Percentiles rank a stretch among this genome's conserved stretches.
Conservation (phyloP, 768 basidiomycete species). For the Gelatoporia subvermispora region DNA sequence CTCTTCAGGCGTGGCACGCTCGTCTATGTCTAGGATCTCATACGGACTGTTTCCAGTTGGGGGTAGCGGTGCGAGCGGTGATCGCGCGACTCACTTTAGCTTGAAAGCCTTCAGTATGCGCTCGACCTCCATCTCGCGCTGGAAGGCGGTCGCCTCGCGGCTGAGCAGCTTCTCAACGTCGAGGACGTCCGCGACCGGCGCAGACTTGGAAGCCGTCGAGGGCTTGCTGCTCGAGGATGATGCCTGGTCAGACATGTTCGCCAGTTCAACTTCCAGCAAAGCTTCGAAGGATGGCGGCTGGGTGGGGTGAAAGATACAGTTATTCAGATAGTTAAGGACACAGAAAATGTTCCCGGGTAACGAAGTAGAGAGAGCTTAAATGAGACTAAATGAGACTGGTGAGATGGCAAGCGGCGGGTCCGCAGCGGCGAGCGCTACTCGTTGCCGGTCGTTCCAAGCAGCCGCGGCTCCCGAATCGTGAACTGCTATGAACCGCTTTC, state of each 20-base stretch:
- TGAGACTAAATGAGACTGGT: background rate
- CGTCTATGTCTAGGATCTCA: slow-evolving; percentile 82
- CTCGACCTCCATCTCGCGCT: slow-evolving; percentile 84
- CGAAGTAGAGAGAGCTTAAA: background rate
- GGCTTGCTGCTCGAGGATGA: slow-evolving; percentile 17
- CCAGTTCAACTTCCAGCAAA: too few species aligned
- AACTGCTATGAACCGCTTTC: slow-evolving; percentile 20
- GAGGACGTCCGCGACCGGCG: slow-evolving; percentile 28
- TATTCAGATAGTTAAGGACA: too few species aligned
- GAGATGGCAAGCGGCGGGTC: slow-evolving; percentile 5
- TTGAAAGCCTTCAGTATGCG: slow-evolving; percentile 94
- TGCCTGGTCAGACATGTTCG: slow-evolving; percentile 17
- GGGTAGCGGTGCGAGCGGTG: background rate
- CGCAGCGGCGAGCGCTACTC: background rate
- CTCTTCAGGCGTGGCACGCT: slow-evolving; percentile 66
- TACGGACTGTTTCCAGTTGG: slow-evolving; percentile 63
- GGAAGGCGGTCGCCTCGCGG: slow-evolving; percentile 79
- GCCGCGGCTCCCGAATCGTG: slow-evolving; percentile 4
- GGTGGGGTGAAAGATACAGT: too few species aligned
- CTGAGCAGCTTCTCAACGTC: slow-evolving; percentile 80
- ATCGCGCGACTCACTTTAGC: slow-evolving; percentile 64
- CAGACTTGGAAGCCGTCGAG: slow-evolving; percentile 10
- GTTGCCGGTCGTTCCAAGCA: slow-evolving; percentile 9
- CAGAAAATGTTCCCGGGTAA: background rate
- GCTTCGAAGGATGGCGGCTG: too few species aligned